These are phyloP conservation scores for Tylopilus subfusipes DNA, from an alignment of 768 basidiomycete genomes.

Conservation along the genomic window DNA sequence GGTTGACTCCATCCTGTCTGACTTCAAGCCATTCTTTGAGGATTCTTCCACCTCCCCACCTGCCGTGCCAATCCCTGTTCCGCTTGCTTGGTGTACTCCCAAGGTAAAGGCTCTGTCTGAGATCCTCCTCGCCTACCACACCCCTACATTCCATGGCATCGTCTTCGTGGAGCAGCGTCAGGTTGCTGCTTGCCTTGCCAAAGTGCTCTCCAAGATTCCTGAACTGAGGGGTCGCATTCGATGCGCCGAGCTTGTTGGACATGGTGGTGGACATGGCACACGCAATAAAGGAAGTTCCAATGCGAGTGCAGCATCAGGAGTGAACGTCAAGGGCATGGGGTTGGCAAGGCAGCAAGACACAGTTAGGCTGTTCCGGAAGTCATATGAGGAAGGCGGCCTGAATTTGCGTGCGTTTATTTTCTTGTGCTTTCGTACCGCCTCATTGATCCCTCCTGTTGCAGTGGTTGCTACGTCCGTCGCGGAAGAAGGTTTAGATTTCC, in stretches of 20 bases:
- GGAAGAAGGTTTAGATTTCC: slow-evolving; percentile 91
- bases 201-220: slow-evolving; percentile 57
- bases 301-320: slow-evolving; percentile 21
- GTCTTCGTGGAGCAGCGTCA: slow-evolving; percentile 87
- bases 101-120: slow-evolving; percentile 65
- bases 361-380: slow-evolving; percentile 59
- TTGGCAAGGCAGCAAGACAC: slow-evolving; percentile 54
- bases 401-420: slow-evolving; percentile 57
- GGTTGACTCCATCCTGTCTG: slow-evolving; percentile 46
- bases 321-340: slow-evolving; percentile 49
- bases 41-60: slow-evolving; percentile 25
- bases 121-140: slow-evolving; percentile 53
- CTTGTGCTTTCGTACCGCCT: not conserved
- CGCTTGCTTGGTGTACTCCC: slow-evolving; percentile 66
- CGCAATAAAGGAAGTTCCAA: slow-evolving; percentile 18
- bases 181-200: slow-evolving; percentile 66
- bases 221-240: slow-evolving; percentile 54
- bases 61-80: slow-evolving; percentile 39
- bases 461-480: slow-evolving; percentile 86
- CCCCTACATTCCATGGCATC: slow-evolving; percentile 68
- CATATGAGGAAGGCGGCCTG: slow-evolving; percentile 60
- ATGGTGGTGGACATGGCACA: slow-evolving; percentile 42
- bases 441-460: slow-evolving; percentile 20
- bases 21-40: slow-evolving; percentile 41
- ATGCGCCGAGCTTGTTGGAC: slow-evolving; percentile 68